Base-by-base conservation (phyloP, 108 stramenopile species). In the Pseudonitzschia delicatissima region DNA sequence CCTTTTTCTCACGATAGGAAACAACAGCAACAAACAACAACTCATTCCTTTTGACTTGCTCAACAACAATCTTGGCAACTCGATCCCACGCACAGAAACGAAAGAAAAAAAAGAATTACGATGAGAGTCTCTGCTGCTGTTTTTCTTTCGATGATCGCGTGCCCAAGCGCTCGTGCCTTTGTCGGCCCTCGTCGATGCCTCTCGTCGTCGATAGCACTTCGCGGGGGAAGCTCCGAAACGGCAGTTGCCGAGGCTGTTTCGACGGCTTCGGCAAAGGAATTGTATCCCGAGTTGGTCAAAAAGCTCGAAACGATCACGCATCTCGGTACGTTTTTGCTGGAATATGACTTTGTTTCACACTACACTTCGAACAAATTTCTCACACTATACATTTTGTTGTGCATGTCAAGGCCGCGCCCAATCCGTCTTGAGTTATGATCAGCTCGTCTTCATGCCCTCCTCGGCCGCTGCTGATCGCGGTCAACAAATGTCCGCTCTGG, bases 371-470 rank as follows among this genome's bases (percentile, higher is more conserved):
- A 9, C 12, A 9, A 13, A 9, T 55, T 23, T 5, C 26, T 4
- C 40, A 64, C n/a, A 17, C 31, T 5, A 36, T 18, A 39, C 17
- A 15, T 20, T 20, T 20, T 52, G 51, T 20, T 18, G 39, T 36
- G 20, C 12, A 26, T 74, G 35, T 11, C 8, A 39, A 39, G 23
- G 31, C 25, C 62, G 68, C 25, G 67, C 69, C 0, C 4, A 35
- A 33, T 69, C 69, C 4, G 69, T 85, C 9, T 40, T 86, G 42
- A 40, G 44, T 18, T 86, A 81, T 59, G 82, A 82, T 57, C 71
- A 71, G 64, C 49, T 76, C 66, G 88, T 90, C 9, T 86, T 87
- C 76, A 90, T 93, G 88, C 84, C 88, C 3, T 69, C 77, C 21
- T 60, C 72, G 15, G 70, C 76, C n/a, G n/a, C 74, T 12, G 36